Conservation (phyloP, 257 asterid species). For the Nyctanthes arbortristis region DNA sequence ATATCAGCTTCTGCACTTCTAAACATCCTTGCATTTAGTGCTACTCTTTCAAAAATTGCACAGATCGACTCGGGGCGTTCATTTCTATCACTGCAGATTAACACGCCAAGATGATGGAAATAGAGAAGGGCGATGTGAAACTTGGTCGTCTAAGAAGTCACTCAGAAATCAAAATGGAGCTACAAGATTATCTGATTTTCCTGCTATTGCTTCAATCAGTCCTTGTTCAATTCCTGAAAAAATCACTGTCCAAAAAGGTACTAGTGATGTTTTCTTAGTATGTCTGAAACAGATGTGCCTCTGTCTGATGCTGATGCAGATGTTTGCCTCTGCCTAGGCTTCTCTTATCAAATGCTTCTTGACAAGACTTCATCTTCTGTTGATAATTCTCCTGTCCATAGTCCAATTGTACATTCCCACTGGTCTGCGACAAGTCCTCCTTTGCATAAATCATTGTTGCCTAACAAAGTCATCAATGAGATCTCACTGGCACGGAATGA, state of each 20-base stretch:
- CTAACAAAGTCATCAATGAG: no score
- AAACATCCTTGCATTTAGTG: no score
- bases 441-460: constrained; percentile 41
- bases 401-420: constrained; percentile 38
- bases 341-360: constrained; percentile 28
- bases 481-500: no score
- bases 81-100: no score
- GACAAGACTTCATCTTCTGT: constrained; percentile 38
- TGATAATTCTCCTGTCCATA: constrained; percentile 56
- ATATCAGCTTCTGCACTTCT: no score
- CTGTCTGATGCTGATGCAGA: constrained; percentile 36
- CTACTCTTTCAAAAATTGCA: no score
- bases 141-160: constrained; percentile 34
- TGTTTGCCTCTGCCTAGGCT: constrained; percentile 31
- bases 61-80: no score
- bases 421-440: constrained; percentile 22
- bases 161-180: constrained; percentile 26
- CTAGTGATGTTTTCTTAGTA: constrained; percentile 35
- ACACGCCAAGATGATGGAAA: constrained; percentile 35
- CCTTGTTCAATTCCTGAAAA: constrained; percentile 56
- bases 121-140: constrained; percentile 33
- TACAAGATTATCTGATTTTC: constrained; percentile 31
- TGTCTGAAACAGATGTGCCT: constrained; percentile 76
- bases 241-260: constrained; percentile 37
- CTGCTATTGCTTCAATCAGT: constrained; percentile 62